Percentiles rank a stretch among this genome's conserved stretches.
These are phyloP conservation scores for Lachancea meyersii DNA, from an alignment of 805 yeast genomes.

Conservation along the genomic window DNA sequence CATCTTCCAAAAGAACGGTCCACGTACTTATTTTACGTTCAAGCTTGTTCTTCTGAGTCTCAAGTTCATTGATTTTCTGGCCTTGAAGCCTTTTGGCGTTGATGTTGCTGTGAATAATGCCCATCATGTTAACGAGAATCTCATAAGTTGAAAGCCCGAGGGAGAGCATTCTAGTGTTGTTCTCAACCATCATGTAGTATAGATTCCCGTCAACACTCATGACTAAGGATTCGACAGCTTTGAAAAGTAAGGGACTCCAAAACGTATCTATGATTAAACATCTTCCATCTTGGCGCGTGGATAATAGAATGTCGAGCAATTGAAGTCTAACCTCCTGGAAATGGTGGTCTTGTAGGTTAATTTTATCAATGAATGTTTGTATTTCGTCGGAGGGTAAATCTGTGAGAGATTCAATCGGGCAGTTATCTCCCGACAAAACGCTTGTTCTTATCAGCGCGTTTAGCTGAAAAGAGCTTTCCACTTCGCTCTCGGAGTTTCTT, in stretches of 20 bases:
- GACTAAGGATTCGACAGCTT: constrained; percentile 30
- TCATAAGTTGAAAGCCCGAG: constrained; percentile 39
- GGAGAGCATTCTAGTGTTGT: constrained; percentile 10
- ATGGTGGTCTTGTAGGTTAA: constrained; percentile 30
- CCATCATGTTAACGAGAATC: constrained; percentile 39
- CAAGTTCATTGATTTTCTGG: constrained; percentile 30
- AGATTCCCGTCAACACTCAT: constrained; percentile 28
- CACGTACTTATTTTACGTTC: constrained; percentile 44
- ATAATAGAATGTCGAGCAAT: constrained; percentile 26
- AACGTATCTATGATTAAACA: constrained; percentile 32
- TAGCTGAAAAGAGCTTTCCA: constrained; percentile 22
- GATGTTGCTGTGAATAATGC: constrained; percentile 31
- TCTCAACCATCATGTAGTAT: constrained; percentile 16
- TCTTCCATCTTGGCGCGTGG: constrained; percentile 9
- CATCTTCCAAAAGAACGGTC: constrained; percentile 33
- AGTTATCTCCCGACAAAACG: constrained; percentile 21
- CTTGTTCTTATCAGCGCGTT: constrained; percentile 31
- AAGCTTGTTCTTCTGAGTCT: constrained; percentile 39
- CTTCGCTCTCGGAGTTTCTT: constrained; percentile 7
- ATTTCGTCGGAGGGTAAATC: constrained; percentile 16
- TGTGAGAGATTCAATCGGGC: constrained; percentile 11
- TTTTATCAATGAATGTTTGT: constrained; percentile 20
- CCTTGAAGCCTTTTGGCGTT: constrained; percentile 27
- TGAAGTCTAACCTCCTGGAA: constrained; percentile 36
- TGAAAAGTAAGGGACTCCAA: constrained; percentile 37